Evolutionary conservation across 1,139 yeast species (phyloP), one percentile per base, ranked within the genome.

Genomic region (Meyerozyma elateridarum): DNA sequence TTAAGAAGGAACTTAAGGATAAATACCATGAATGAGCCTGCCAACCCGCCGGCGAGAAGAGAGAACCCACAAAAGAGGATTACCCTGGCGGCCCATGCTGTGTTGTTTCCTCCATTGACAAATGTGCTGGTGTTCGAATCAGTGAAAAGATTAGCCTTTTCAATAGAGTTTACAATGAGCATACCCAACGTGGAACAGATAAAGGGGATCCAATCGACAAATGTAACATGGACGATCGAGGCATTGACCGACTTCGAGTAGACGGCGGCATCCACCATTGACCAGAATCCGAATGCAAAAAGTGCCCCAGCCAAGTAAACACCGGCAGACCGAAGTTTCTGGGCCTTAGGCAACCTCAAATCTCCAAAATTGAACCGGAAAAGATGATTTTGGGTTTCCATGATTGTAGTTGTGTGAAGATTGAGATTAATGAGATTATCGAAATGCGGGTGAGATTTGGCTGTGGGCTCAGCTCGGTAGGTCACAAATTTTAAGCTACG

Each of bases 151-250:
- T 88, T 78, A 31, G 80, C 71, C 59, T 91, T 91, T 50, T 91
- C 98, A 32, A 91, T 87, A 5, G 94, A 79, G 51, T 87, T 91
- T 40, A 91, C 94, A 41, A 89, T 83, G 32, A 89, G 61, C 89
- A 89, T 89, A 6, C 98, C 98, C 29, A 87, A 58, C 1, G 93
- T 76, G 4, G 95, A 82, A 45, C 96, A 83, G 17, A 91, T 73
- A 43, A 84, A 79, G 5, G 98, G 98, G 33, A 91, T 76, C 98
- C 98, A 91, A 59, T 91, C 98, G 24, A 83, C 78, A 52, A 91
- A 84, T 4, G 93, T 79, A 20, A 91, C 85, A 54, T 91, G 97
- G 5, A 87, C 85, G 27, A 69, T 68, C 2, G 95, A 81, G 1
- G 91, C 95, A 61, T 91, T 89, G 35, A 80, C 82, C 15, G 88